Base-by-base conservation (phyloP, 768 basidiomycete species). In the Royoungia palumana region DNA sequence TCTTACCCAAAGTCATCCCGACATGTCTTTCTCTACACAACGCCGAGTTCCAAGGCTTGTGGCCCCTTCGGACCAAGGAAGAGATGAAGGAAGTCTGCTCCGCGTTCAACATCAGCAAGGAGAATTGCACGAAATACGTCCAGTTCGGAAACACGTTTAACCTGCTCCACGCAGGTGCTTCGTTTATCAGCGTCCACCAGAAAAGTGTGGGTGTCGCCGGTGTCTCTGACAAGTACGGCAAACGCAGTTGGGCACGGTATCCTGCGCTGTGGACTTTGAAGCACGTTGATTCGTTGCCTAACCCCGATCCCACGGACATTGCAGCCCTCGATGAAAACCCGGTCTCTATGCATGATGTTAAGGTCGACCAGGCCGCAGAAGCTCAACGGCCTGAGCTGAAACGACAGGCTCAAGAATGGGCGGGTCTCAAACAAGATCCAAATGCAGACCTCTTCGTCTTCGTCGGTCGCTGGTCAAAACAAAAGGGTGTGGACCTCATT, bases 81-180 rank as follows among this genome's bases (percentile, higher is more conserved):
- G 94, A 96, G 68, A 94, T 94, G 92, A 94, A 92, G 73, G 94
- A 96, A 67, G 94, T 96, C 40, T 96, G 94, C 66, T 94, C 94
- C 4, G 94, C 94, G 4, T 96, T 96, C 79, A 95, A 95, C 69
- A 89, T 96, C 67, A 88, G 88, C 75, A 95, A 95, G 70, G 93
- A 94, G 62, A 78, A 91, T 62, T 96, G 94, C 74, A 90, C 87
- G 44, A 94, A 94, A 77, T 96, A 96, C 63, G 91, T 96, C 37
- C 94, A 96, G 69, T 96, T 96, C 67, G 94, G 94, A 53, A 96
- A 96, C 75, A 96, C 94, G 10, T 96, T 96, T 76, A 96, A 96
- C 68, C 72, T 96, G 61, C 77, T 96, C 21, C 94, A 96, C 61
- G 93, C 94, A 20, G 94, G 83, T 5, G 94, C 94, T 2, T 89